These are phyloP conservation scores for Blastocystis sp. DNA, from an alignment of 352 stramenopile species.

Conservation along the genomic window DNA sequence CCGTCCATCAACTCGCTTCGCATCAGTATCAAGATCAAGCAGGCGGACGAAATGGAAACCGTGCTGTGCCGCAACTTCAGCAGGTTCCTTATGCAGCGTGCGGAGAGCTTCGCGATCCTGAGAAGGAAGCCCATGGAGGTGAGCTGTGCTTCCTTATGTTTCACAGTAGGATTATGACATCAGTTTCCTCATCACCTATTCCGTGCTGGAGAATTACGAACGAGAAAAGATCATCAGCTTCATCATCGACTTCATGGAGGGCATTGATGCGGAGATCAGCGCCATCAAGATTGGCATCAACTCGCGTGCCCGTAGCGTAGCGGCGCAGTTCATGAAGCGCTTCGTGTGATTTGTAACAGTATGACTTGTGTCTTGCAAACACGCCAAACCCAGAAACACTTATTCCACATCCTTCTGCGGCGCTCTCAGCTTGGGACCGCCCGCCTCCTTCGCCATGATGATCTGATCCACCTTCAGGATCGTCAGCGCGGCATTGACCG, in stretches of 20 bases:
- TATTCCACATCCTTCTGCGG: constrained; percentile 70
- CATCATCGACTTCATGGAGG: constrained; percentile 94
- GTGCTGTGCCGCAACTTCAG: constrained; percentile 91
- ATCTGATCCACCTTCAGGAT: constrained; percentile 99
- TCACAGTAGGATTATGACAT: constrained; percentile 85
- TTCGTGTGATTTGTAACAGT: constrained; percentile 29
- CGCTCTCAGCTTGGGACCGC: constrained; percentile 83
- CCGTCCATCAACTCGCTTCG: constrained; percentile 89
- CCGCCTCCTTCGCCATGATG: constrained; percentile 95
- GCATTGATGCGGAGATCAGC: constrained; percentile 94
- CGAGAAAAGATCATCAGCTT: constrained; percentile 94
- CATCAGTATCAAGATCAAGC: constrained; percentile 90
- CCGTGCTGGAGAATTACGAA: constrained; percentile 88
- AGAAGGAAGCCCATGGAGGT: constrained; percentile 82
- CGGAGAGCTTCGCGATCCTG: constrained; percentile 91
- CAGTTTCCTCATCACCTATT: constrained; percentile 89
- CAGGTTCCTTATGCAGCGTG: constrained; percentile 89
- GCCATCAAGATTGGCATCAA: constrained; percentile 94
- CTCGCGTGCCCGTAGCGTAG: constrained; percentile 85
- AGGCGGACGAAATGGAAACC: constrained; percentile 86
- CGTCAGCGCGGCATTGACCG: constrained; percentile 92
- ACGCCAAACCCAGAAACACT: not conserved
- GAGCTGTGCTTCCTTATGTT: not conserved
- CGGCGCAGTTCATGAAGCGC: constrained; percentile 87
- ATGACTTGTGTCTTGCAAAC: constrained; percentile 15